These are phyloP conservation scores for Jimgerdemannia lactiflua DNA, from an alignment of 192 early-diverging fungal species.

Conservation along the genomic window DNA sequence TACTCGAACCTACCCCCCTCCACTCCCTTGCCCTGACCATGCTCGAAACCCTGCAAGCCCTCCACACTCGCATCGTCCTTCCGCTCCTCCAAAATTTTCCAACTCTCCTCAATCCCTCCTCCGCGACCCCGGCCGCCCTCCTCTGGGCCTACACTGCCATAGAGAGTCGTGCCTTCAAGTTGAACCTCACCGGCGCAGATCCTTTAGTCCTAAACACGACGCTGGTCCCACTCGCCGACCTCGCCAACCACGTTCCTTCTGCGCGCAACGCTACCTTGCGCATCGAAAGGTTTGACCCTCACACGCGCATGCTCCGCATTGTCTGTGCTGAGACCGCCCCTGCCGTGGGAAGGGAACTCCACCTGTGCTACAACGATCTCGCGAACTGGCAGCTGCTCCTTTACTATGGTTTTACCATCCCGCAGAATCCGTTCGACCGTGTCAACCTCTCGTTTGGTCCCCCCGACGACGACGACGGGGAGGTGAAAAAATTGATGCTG, in stretches of 20 bases:
- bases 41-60: neutral
- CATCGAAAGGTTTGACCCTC: neutral
- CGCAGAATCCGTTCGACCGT: neutral
- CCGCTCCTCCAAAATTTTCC: neutral
- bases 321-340: neutral
- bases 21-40: neutral
- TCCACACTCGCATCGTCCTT: neutral
- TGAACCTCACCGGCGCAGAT: neutral
- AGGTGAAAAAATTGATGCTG: neutral
- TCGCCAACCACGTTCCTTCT: neutral
- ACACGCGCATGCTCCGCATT: neutral
- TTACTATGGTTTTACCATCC: neutral
- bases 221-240: neutral
- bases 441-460: neutral
- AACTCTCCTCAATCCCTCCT: neutral
- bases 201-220: neutral
- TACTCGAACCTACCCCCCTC: neutral
- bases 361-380: neutral
- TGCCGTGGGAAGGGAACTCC: neutral
- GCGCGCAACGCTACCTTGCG: neutral
- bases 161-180: conserved; percentile 2
- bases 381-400: conserved; percentile 4
- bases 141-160: conserved; percentile 2
- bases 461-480: neutral
- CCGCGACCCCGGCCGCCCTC: neutral